Percentiles rank a stretch among this genome's conserved stretches.
phyloP scores from a whole-genome alignment of 495 filamentous ascomycete genomes.

The Tuber microsphaerosporum region DNA sequence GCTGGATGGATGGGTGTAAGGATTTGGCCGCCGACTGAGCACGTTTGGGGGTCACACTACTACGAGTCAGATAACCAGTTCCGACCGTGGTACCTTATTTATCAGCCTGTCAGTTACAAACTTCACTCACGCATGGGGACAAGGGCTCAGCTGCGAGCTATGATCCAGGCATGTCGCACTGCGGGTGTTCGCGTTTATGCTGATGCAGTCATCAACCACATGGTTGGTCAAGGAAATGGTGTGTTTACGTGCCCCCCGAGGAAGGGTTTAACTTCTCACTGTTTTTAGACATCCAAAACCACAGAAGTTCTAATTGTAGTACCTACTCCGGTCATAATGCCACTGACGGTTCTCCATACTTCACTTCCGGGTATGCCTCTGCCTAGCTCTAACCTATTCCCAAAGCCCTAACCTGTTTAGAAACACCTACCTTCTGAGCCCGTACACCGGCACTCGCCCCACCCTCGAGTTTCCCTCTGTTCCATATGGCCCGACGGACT shows the following conservation, averaged over 20 bases:
- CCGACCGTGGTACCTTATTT: constrained; percentile 40
- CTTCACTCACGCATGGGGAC: constrained; percentile 41
- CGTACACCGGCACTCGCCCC: constrained; percentile 39
- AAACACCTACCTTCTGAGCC: constrained; percentile 42
- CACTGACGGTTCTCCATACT: constrained; percentile 42
- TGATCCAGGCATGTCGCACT: constrained; percentile 42
- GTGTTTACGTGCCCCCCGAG: background rate
- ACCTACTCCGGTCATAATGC: constrained; percentile 40
- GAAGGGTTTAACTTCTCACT: background rate
- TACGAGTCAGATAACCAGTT: constrained; percentile 38
- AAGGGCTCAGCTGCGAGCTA: constrained; percentile 37
- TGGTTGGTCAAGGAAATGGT: constrained; percentile 38
- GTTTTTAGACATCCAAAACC: constrained; percentile 40
- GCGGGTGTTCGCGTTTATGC: constrained; percentile 42
- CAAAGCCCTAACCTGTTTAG: background rate
- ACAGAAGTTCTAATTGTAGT: constrained; percentile 33
- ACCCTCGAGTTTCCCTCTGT: constrained; percentile 41
- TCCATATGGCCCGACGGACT: constrained; percentile 42
- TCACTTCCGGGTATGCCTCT: constrained; percentile 33
- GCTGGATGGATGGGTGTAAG: constrained; percentile 43
- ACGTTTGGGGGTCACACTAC: constrained; percentile 42
- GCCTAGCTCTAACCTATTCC: background rate
- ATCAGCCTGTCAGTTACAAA: constrained; percentile 42
- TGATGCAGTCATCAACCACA: constrained; percentile 42
- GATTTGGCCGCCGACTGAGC: constrained; percentile 41